Evolutionary conservation across 176 grass and related monocot species (phyloP), one percentile per base, ranked within the genome.

Genomic region (Microstegium vimineum): DNA sequence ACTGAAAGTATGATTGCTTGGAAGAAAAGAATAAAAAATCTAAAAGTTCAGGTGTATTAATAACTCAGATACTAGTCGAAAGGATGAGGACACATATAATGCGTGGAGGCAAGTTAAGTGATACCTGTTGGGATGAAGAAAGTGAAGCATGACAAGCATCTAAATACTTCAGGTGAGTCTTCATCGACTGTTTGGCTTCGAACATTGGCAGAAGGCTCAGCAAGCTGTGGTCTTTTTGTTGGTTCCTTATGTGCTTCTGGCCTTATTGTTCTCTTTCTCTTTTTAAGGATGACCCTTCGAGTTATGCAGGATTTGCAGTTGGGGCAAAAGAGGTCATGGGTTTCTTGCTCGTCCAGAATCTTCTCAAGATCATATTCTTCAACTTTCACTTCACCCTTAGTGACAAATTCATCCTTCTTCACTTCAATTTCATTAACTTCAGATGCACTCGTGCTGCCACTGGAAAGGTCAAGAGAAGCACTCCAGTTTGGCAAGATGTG

Each of bases 101-200:
- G 35, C 16, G 14, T 20, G 13, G 30, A 74, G 31, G 10, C 13
- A 63, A 59, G 12, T 12, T 26, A 36, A 84, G 80, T 11, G 18
- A 85, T 87, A 99, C 96, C 96, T 91, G 84, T 88, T 80, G 89
- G 93, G 64, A 90, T 88, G 85, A 99, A 95, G 83, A 95, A 99
- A 36, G 84, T 86, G 49, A 95, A 93, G 87, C 96, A 98, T 77
- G 93, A 91, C 77, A 98, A 90, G 35, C 96, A 98, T 92, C 91
- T 99, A 71, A 95, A 95, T 54, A 93, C 62, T 31, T 84, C 37
- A 4, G 83, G 89, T 52, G 90, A 38, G 5, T 82, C 78, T 69
- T 10, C 77, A 85, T 60, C 62, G 61, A 10, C 13, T 17, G 6
- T 41, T 86, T 76, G 49, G 57, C 34, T 64, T 52, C 71, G 27